Evolutionary conservation across 345 rosid species (phyloP), one percentile per base, ranked within the genome.

Genomic region (Firmiana major): DNA sequence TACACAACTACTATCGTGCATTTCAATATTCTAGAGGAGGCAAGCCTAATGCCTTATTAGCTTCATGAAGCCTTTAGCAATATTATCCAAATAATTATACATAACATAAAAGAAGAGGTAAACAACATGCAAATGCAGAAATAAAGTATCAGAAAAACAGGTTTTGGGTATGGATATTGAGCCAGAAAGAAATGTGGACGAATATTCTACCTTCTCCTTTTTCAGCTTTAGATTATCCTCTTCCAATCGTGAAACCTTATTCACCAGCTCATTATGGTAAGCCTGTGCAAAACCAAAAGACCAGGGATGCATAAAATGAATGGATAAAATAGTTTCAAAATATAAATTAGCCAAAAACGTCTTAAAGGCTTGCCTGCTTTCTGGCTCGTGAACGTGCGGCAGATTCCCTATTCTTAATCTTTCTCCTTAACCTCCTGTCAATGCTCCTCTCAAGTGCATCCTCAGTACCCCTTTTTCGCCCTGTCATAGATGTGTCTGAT

Each of bases 381-480:
- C 92, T 87, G 62, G 90, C 94, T 79, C 90, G 85, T 2, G 92
- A 88, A 9, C 89, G 87, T 6, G 94, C 92, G 62, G 90, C 94
- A 17, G 94, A 90, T 81, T 90, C 94, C 83, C 94, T 83, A 77
- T 90, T 90, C 89, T 90, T 90, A 51, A 90, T 88, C 83, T 90
- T 90, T 81, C 94, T 82, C 83, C 74, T 86, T 75, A 88, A 68
- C 86, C 88, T 88, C 86, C 87, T 82, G 22, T 90, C 94, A 10
- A 82, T 67, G 59, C 80, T 80, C 80, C 60, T 90, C 81, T 90
- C 92, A 53, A 83, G 43, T 21, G 83, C 76, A 60, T 82, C 88
- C 0, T 78, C 66, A 1, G 42, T 4, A 80, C 72, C 83, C 78
- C 87, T 86, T 79, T 86, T 90, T 43, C 82, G 51, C 54, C 84